Evolutionary conservation across 2,329 filamentous ascomycete genomes (phyloP).

Genomic region (Boeremia lycopersici): DNA sequence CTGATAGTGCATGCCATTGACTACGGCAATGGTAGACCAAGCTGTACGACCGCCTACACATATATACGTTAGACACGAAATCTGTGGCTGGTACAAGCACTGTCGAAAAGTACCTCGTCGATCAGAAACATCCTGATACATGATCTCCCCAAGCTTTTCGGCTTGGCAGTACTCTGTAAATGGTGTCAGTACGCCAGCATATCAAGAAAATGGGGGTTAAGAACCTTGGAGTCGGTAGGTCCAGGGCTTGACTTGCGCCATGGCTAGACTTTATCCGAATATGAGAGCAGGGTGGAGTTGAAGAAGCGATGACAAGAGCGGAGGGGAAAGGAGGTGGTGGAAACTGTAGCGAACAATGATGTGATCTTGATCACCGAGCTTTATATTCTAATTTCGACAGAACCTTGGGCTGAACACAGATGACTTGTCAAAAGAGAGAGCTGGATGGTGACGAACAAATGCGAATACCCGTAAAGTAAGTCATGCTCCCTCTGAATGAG

Average conservation of each 20-base stretch:
- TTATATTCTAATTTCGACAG: slow-evolving; percentile 6
- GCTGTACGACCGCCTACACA: slow-evolving; percentile 46
- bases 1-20: slow-evolving; percentile 34
- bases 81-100: not conserved
- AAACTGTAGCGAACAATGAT: not conserved
- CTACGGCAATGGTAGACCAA: slow-evolving; percentile 40
- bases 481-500: slow-evolving; percentile 25
- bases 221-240: slow-evolving; percentile 39
- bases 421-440: slow-evolving; percentile 14
- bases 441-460: slow-evolving; percentile 16
- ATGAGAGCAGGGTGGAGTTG: not conserved
- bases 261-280: slow-evolving; percentile 9
- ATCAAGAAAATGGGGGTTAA: slow-evolving; percentile 1
- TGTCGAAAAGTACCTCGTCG: slow-evolving; percentile 37
- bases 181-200: not conserved
- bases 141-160: slow-evolving; percentile 32
- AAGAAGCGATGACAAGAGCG: not conserved
- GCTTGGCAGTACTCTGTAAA: slow-evolving; percentile 41
- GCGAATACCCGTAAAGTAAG: slow-evolving; percentile 26
- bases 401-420: slow-evolving; percentile 6
- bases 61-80: not conserved
- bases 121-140: slow-evolving; percentile 46
- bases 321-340: not conserved
- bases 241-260: slow-evolving; percentile 31
- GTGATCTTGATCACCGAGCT: not conserved